phyloP scores from a whole-genome alignment of 2,329 filamentous ascomycete genomes.

The Paecilomyces sp. region DNA sequence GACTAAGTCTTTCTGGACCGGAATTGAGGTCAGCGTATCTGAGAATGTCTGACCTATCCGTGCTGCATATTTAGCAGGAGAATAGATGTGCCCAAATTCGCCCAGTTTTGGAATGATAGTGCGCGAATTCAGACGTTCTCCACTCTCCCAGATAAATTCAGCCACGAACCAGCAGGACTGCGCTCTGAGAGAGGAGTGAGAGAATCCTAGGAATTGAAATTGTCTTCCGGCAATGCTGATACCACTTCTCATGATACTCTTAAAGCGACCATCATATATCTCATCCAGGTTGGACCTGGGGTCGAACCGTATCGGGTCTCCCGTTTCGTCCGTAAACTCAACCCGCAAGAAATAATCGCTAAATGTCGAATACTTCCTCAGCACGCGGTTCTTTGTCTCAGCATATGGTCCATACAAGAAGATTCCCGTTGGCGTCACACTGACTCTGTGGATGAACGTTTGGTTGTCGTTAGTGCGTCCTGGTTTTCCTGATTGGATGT shows the following conservation, averaged over 20 bases:
- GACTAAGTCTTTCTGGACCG: constrained; percentile 27
- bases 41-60: constrained; percentile 63
- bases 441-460: constrained; percentile 47
- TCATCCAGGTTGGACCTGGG: constrained; percentile 10
- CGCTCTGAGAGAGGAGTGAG: constrained; percentile 66
- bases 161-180: constrained; percentile 60
- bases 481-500: constrained; percentile 4
- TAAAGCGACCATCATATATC: constrained; percentile 46
- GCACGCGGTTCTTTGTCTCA: constrained; percentile 23
- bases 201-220: constrained; percentile 68
- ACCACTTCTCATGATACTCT: constrained; percentile 49
- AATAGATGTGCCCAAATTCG: constrained; percentile 45
- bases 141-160: constrained; percentile 33
- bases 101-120: constrained; percentile 41
- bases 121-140: constrained; percentile 23
- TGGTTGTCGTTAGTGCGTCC: constrained; percentile 24
- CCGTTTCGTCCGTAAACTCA: constrained; percentile 18
- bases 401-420: constrained; percentile 52
- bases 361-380: constrained; percentile 16
- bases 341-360: constrained; percentile 18
- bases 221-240: constrained; percentile 57
- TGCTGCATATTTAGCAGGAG: constrained; percentile 52
- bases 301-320: constrained; percentile 14
- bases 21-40: constrained; percentile 61
- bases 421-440: constrained; percentile 54